A percentile compares a stretch with the other conserved stretches of the same genome.
Evolutionary conservation across 345 rosid species (phyloP).

Genomic region (Hibiscus tridactylites): DNA sequence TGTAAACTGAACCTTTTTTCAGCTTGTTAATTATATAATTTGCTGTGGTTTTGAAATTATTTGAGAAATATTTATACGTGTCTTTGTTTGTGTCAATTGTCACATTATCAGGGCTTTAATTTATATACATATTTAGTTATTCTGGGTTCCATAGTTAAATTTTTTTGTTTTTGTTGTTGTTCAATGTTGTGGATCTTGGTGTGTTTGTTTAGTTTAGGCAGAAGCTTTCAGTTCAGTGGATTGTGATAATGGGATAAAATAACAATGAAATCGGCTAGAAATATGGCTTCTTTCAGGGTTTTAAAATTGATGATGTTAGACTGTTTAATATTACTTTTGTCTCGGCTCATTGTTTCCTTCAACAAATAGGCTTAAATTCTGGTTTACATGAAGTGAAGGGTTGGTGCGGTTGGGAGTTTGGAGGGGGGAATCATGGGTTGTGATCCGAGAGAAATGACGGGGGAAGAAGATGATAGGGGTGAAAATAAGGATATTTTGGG

Average conservation of each 20-base stretch:
- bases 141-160: conserved; percentile 6
- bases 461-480: no score
- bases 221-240: background rate
- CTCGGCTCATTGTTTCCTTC: background rate
- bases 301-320: conserved; percentile 3
- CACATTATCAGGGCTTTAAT: conserved; percentile 15
- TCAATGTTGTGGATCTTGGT: background rate
- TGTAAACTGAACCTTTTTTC: background rate
- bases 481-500: no score
- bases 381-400: background rate
- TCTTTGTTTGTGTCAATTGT: conserved; percentile 13
- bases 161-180: background rate
- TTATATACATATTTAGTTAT: conserved; percentile 6
- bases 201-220: background rate
- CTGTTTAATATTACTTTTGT: background rate
- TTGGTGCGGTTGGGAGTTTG: no score
- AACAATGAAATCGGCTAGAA: background rate
- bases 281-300: background rate
- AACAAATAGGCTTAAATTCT: background rate
- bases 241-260: background rate
- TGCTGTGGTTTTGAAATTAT: conserved; percentile 14
- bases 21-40: background rate
- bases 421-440: no score
- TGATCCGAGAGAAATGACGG: no score
- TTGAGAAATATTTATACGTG: conserved; percentile 24